Conservation (phyloP, 371 early-diverging fungal species). For the Apophysomyces elegans region DNA sequence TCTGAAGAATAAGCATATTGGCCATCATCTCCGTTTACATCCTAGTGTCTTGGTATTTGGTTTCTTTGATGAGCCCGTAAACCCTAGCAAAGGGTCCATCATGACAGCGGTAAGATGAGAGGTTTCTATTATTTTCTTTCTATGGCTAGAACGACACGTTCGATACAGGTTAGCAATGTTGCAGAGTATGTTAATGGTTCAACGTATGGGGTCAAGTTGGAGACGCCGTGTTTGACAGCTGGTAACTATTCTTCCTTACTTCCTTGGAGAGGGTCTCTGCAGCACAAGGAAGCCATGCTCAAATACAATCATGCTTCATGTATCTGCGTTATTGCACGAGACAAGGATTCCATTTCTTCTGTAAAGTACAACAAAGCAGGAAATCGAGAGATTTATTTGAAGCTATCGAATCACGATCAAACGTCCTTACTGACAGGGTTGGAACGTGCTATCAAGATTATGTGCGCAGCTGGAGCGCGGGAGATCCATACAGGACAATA, state of each 20-base stretch:
- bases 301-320: constrained; percentile 50
- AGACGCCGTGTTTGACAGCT: constrained; percentile 68
- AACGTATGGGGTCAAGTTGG: constrained; percentile 74
- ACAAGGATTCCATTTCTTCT: constrained; percentile 57
- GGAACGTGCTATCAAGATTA: constrained; percentile 49
- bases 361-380: constrained; percentile 41
- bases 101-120: constrained; percentile 65
- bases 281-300: constrained; percentile 63
- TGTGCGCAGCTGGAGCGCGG: constrained; percentile 61
- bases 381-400: constrained; percentile 45
- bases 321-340: constrained; percentile 67
- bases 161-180: constrained; percentile 41
- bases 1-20: constrained; percentile 74
- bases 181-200: constrained; percentile 58
- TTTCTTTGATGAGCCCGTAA: constrained; percentile 58
- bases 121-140: constrained; percentile 5
- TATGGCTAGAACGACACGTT: neutral
- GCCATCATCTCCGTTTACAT: constrained; percentile 68
- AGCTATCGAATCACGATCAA: constrained; percentile 59
- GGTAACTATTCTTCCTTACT: constrained; percentile 41
- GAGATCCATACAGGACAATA: constrained; percentile 61
- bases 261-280: constrained; percentile 62
- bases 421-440: constrained; percentile 56
- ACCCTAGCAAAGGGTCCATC: constrained; percentile 66
- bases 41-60: constrained; percentile 70